Evolutionary conservation across 768 basidiomycete genomes (phyloP).

Genomic region (Phaeotremella fagi): DNA sequence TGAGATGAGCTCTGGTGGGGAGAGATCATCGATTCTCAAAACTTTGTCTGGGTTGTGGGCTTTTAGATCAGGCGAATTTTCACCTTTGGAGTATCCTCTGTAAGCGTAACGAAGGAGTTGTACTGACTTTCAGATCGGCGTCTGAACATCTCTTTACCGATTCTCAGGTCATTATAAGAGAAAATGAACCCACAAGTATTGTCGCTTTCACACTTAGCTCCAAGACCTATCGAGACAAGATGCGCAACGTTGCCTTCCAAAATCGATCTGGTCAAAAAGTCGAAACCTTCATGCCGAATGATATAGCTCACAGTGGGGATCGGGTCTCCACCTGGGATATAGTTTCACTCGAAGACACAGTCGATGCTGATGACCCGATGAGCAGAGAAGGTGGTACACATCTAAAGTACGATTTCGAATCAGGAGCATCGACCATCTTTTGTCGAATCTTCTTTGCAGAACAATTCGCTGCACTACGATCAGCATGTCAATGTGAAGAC

Average conservation of each 20-base stretch:
- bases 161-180: conserved; percentile 87
- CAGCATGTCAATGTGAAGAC: conserved; percentile 88
- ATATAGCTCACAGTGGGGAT: conserved; percentile 61
- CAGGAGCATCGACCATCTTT: conserved; percentile 81
- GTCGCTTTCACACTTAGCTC: conserved; percentile 77
- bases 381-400: conserved; percentile 42
- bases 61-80: conserved; percentile 54
- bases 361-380: conserved; percentile 37
- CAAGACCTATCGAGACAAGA: conserved; percentile 48
- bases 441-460: conserved; percentile 94
- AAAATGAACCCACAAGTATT: conserved; percentile 96
- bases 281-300: conserved; percentile 91
- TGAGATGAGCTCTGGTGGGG: conserved; percentile 53
- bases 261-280: conserved; percentile 49
- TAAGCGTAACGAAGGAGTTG: conserved; percentile 46
- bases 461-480: conserved; percentile 88
- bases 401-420: conserved; percentile 63
- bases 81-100: conserved; percentile 56
- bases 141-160: conserved; percentile 88
- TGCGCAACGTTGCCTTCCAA: conserved; percentile 29
- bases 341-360: conserved; percentile 66
- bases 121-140: conserved; percentile 25
- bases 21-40: conserved; percentile 72
- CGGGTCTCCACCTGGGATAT: conserved; percentile 89
- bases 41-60: conserved; percentile 80